These are phyloP conservation scores for Podospora conica DNA, from an alignment of 495 filamentous ascomycete species.

Conservation along the genomic window DNA sequence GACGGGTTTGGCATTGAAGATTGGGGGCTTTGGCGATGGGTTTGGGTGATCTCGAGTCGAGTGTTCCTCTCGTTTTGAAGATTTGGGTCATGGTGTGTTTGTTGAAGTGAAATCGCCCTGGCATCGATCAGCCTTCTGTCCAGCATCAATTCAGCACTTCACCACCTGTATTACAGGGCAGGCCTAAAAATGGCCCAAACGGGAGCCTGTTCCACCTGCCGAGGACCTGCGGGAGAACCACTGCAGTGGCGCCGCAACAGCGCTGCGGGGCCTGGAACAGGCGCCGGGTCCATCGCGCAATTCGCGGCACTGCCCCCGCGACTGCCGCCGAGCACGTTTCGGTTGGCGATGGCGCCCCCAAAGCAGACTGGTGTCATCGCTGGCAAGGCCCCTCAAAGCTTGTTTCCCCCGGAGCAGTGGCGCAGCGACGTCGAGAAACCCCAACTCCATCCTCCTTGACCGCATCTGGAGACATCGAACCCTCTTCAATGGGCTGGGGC, in stretches of 20 bases:
- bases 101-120: no score
- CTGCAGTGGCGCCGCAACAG: background rate
- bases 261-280: background rate
- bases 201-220: background rate
- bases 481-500: no score
- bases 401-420: background rate
- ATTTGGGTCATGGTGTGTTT: no score
- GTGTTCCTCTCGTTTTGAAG: no score
- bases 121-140: background rate
- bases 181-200: background rate
- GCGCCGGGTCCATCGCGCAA: background rate
- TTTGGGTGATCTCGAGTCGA: background rate
- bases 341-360: background rate
- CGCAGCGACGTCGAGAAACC: background rate
- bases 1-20: background rate
- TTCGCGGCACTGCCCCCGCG: background rate
- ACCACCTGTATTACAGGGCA: background rate
- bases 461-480: background rate
- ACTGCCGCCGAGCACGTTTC: background rate
- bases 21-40: background rate
- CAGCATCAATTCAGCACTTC: background rate
- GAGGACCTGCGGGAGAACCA: no score
- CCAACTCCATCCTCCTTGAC: background rate
- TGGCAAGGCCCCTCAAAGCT: background rate
- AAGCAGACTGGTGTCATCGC: background rate